Percentiles rank a stretch among this genome's conserved stretches.
phyloP scores from a whole-genome alignment of 1,284 basidiomycete genomes.

The Sanghuangporus baumii region DNA sequence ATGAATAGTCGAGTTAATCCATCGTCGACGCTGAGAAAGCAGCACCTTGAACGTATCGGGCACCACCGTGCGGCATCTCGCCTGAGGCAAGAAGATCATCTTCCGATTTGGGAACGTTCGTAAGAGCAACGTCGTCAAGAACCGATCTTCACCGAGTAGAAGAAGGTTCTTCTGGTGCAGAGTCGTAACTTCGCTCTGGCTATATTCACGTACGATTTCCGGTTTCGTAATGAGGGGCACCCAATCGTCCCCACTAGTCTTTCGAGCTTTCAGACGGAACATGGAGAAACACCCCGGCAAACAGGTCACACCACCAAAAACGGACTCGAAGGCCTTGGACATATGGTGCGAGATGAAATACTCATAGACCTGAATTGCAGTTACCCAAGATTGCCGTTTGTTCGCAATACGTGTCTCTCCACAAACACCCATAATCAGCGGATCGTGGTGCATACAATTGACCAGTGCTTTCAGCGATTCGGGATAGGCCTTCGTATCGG shows the following conservation, averaged over 20 bases:
- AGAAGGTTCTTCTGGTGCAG: slow-evolving; percentile 98
- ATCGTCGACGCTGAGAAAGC: slow-evolving; percentile 94
- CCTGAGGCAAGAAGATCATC: slow-evolving; percentile 99
- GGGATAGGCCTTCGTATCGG: slow-evolving; percentile 91
- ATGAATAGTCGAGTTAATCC: slow-evolving; percentile 99
- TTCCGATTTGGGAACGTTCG: slow-evolving; percentile 97
- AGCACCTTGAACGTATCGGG: slow-evolving; percentile 93
- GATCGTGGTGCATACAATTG: slow-evolving; percentile 98
- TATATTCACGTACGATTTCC: slow-evolving; percentile 97
- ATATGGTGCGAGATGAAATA: slow-evolving; percentile 99
- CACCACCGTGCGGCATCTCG: slow-evolving; percentile 91
- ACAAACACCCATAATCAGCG: slow-evolving; percentile 98
- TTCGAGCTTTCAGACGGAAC: slow-evolving; percentile 96
- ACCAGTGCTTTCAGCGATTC: slow-evolving; percentile 84
- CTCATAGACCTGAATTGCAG: slow-evolving; percentile 96
- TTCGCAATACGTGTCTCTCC: slow-evolving; percentile 99
- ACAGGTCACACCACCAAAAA: slow-evolving; percentile 99
- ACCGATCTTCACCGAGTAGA: slow-evolving; percentile 96
- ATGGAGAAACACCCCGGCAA: slow-evolving; percentile 99
- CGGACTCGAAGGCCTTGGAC: slow-evolving; percentile 97
- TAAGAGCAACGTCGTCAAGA: slow-evolving; percentile 91
- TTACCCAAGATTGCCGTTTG: slow-evolving; percentile 97
- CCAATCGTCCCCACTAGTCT: slow-evolving; percentile 88
- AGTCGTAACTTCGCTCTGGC: slow-evolving; percentile 88
- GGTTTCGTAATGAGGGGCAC: slow-evolving; percentile 96